Evolutionary conservation across 2,329 filamentous ascomycete genomes (phyloP).

Genomic region (Teratosphaeria viscida): DNA sequence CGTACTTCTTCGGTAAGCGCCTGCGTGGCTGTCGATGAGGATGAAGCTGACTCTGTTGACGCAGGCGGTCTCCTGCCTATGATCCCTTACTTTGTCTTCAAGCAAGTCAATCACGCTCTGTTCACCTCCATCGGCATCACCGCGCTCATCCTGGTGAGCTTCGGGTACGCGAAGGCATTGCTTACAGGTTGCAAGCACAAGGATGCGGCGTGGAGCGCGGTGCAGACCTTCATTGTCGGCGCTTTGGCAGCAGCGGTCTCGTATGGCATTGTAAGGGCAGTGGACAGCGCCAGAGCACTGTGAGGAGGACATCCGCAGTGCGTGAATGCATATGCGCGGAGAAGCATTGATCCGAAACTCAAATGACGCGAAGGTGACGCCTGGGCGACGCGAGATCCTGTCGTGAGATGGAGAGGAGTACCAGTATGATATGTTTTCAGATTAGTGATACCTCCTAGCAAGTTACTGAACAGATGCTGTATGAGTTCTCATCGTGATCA

Average conservation of each 20-base stretch:
- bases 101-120: slow-evolving; percentile 31
- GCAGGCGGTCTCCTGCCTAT: slow-evolving; percentile 34
- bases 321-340: background rate
- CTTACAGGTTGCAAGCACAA: slow-evolving; percentile 14
- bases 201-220: slow-evolving; percentile 20
- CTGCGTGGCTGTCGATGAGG: background rate
- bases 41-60: background rate
- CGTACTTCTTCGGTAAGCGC: slow-evolving; percentile 27
- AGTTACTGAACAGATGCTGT: no score
- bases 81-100: slow-evolving; percentile 41
- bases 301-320: background rate
- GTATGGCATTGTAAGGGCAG: slow-evolving; percentile 30
- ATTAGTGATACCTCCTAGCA: no score
- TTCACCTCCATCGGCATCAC: slow-evolving; percentile 44
- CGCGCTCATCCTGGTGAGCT: slow-evolving; percentile 38
- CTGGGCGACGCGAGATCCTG: background rate
- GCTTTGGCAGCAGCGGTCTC: slow-evolving; percentile 26
- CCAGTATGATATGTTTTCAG: no score
- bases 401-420: no score
- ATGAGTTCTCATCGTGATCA: no score
- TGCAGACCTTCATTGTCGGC: slow-evolving; percentile 28
- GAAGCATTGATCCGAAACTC: background rate
- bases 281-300: slow-evolving; percentile 9
- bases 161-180: slow-evolving; percentile 41
- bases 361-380: background rate